Base-by-base conservation (phyloP, 2,329 filamentous ascomycete species). In the Myriosclerotinia scirpicola region DNA sequence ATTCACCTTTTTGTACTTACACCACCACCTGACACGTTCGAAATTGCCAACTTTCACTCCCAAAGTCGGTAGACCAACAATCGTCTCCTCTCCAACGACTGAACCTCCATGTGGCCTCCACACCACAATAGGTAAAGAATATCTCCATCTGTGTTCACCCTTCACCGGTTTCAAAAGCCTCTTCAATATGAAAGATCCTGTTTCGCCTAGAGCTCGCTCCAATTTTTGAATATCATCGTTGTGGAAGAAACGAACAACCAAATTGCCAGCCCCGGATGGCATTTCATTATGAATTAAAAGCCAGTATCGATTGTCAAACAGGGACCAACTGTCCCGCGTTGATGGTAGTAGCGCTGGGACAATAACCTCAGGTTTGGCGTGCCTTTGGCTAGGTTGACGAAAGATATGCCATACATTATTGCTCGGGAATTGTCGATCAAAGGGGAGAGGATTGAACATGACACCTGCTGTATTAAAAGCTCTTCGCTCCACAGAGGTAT, bases 351-450 rank as follows among this genome's bases (percentile, higher is more conserved):
- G 22, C 50, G 38, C 26, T 14, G 61, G 52, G 20, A 40, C 40
- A 62, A 56, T 0, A 82, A 82, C 2, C 80, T 78, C 56, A 62
- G 22, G 46, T 5, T 48, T 48, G 14, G 30, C 40, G 7, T 55
- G 5, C 8, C 48, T 71, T 68, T 38, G 67, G 20, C 40, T 46
- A 30, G 52, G 72, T 59, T 74, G 72, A 14, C 73, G 71, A 38
- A 72, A 74, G 15, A 76, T 60, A n/a, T 69, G 56, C 71, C 73
- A 73, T 22, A 54, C 60, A 26, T n/a, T 52, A 20, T 22, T 36
- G 26, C 11, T 38, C 17, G 36, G 44, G 44, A 11, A 20, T 17
- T 53, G 30, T 26, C 44, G 56, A 14, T 50, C 11, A 7, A 55
- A 26, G 7, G 55, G n/a, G 8, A 67, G 17, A n/a, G 67, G 56